A percentile compares a stretch with the other conserved stretches of the same genome.
These are phyloP conservation scores for Ilyonectria sp. DNA, from an alignment of 2,329 filamentous ascomycete species.

Conservation along the genomic window DNA sequence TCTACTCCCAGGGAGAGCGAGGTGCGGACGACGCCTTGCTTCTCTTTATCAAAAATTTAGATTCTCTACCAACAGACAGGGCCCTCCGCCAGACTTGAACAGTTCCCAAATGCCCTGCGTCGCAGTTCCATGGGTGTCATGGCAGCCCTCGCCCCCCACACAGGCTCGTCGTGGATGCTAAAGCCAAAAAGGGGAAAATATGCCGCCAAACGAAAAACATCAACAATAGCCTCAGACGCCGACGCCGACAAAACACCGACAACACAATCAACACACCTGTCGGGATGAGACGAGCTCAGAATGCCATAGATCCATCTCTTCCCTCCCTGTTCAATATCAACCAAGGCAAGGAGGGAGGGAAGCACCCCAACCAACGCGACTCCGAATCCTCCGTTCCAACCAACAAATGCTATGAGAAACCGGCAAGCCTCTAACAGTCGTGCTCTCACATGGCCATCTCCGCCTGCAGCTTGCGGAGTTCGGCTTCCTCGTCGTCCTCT, in stretches of 20 bases:
- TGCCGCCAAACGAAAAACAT: constrained; percentile 42
- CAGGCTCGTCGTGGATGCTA: constrained; percentile 28
- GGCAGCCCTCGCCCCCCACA: constrained; percentile 14
- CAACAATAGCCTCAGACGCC: constrained; percentile 50
- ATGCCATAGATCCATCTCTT: constrained; percentile 36
- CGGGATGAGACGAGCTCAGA: constrained; percentile 34
- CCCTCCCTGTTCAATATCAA: constrained; percentile 30
- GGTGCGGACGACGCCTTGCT: constrained; percentile 27
- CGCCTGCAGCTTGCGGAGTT: constrained; percentile 91
- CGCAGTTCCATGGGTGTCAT: constrained; percentile 22
- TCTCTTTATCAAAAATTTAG: constrained; percentile 48
- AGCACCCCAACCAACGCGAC: constrained; percentile 9
- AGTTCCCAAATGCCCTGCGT: constrained; percentile 15
- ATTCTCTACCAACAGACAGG: constrained; percentile 40
- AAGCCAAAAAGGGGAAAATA: constrained; percentile 36
- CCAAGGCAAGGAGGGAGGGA: constrained; percentile 25
- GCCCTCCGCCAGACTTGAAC: constrained; percentile 29
- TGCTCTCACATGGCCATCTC: constrained; percentile 91
- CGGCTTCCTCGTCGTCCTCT: constrained; percentile 95
- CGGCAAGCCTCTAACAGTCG: constrained; percentile 27
- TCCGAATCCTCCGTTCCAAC: constrained; percentile 36
- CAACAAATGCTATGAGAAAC: constrained; percentile 45
- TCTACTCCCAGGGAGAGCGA: neutral
- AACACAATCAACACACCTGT: constrained; percentile 40
- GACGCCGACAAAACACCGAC: constrained; percentile 51